Evolutionary conservation across 345 rosid genomes (phyloP), one percentile per base, ranked within the genome.

Genomic region (Arabidopsis suecica): DNA sequence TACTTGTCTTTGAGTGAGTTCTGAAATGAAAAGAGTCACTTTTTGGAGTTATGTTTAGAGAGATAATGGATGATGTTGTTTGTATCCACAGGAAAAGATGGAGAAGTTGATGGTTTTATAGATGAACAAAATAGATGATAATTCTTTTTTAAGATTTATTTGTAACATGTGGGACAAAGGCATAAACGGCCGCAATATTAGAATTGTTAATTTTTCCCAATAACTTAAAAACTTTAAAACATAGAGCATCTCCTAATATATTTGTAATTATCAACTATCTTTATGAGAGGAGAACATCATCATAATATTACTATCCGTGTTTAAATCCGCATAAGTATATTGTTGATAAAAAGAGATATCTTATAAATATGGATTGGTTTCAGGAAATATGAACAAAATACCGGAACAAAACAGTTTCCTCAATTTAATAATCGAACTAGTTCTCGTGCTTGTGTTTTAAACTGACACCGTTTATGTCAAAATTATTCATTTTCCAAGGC

Each of bases 51-150:
- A 23, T 51, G 49, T 55, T 59, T 47, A 62, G 70, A 75, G 75
- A 76, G 65, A 76, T 59, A 54, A 62, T 23, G 70, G 32, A 61
- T 61, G 32, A 61, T 61, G 64, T 42, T 74, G 57, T 68, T 69
- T 75, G 56, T 68, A 22, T 67, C 55, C 73, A 50, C 53, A 51
- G 7, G 32, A 47, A 60, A 60, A 68, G 48, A 51, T 76, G 63
- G 44, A 60, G 55, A 76, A 68, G 69, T 51, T 68, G 66, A 69
- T 51, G 74, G 63, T 34, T 69, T 62, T 69, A 76, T 76, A 76
- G 80, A 76, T 49, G 58, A 68, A 22, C 25, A 49, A 30, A 61
- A 68, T 28, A 5, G 3, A 56, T 25, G 34, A 38, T 60, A 41
- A 16, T 16, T 58, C n/a, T 49, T 9, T 5, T n/a, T 6, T 7